These are phyloP conservation scores for Viridothelium virens DNA, from an alignment of 495 filamentous ascomycete species.

Conservation along the genomic window DNA sequence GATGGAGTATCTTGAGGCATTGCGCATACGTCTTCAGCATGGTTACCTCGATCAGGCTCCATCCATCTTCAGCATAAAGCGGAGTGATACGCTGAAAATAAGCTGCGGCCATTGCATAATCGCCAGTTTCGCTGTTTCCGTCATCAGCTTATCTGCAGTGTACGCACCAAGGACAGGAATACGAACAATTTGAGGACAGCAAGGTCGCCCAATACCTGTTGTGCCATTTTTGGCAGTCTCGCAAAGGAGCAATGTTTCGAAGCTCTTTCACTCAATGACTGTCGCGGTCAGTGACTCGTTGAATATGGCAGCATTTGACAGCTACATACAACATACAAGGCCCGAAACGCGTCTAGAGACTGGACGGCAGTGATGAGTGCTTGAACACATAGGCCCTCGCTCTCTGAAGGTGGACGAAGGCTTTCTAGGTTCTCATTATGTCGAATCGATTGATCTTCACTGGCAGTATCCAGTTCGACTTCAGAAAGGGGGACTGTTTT, in stretches of 20 bases:
- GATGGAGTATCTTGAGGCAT: slow-evolving; percentile 69
- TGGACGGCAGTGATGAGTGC: slow-evolving; percentile 12
- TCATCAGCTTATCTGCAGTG: slow-evolving; percentile 4
- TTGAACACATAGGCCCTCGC: neutral
- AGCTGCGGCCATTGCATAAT: slow-evolving; percentile 65
- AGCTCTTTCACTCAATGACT: slow-evolving; percentile 38
- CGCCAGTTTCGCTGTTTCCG: slow-evolving; percentile 46
- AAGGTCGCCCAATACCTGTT: slow-evolving; percentile 74
- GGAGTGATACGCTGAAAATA: slow-evolving; percentile 77
- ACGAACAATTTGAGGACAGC: slow-evolving; percentile 71
- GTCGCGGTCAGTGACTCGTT: neutral
- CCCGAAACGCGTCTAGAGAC: slow-evolving; percentile 18
- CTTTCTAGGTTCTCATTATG: neutral
- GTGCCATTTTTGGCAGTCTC: slow-evolving; percentile 63
- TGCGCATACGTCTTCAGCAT: slow-evolving; percentile 80
- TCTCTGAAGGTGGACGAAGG: neutral
- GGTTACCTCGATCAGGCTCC: slow-evolving; percentile 69
- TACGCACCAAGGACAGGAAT: slow-evolving; percentile 13
- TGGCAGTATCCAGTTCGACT: slow-evolving; percentile 19
- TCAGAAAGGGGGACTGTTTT: slow-evolving; percentile 16
- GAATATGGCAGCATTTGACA: neutral
- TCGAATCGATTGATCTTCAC: neutral
- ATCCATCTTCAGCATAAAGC: slow-evolving; percentile 71
- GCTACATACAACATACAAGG: slow-evolving; percentile 18
- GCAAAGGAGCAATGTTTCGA: slow-evolving; percentile 61